Evolutionary conservation across 176 grass and related monocot genomes (phyloP), one percentile per base, ranked within the genome.

Genomic region (Oryza brachyantha): DNA sequence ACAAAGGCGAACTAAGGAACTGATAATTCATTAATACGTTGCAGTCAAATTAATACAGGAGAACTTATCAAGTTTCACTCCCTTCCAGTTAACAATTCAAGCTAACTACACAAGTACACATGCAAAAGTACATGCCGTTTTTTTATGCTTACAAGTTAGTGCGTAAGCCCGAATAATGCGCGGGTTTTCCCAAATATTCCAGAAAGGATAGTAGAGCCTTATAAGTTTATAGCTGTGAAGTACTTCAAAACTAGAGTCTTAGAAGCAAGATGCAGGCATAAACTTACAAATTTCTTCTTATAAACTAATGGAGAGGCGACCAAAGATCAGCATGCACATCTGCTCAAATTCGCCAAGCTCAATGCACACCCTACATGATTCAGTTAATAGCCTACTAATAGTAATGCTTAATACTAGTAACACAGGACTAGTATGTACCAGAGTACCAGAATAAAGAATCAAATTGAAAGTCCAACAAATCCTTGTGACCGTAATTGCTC

Each of bases 311-410:
- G 3, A 70, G 25, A 34, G 50, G 54, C n/a, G 2, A 52, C 7
- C 7, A 73, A 34, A 32, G 34, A 34, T 35, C 13, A 32, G 22
- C n/a, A 41, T 37, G 34, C 58, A n/a, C 17, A 7, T 39, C 39
- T 68, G 29, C 9, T 63, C 48, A 70, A 73, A 16, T 26, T 79
- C 10, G 73, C 69, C 62, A 84, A 54, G 17, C 50, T 74, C 21
- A 61, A 68, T 17, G 19, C 28, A 74, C 26, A 32, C 8, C 78
- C 46, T 70, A 7, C 36, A 19, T 38, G 17, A 67, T 69, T 62
- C 19, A 21, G 29, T 2, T 32, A 57, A 39, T 29, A 54, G 13
- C 17, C 50, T 28, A 58, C 64, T 28, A 39, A 64, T 2, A 45
- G 12, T 72, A 70, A 10, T 59, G 9, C n/a, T 58, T 26, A 38